Evolutionary conservation across 139 green algal genomes (phyloP).

Genomic region (Zygnema circumcarinatum): DNA sequence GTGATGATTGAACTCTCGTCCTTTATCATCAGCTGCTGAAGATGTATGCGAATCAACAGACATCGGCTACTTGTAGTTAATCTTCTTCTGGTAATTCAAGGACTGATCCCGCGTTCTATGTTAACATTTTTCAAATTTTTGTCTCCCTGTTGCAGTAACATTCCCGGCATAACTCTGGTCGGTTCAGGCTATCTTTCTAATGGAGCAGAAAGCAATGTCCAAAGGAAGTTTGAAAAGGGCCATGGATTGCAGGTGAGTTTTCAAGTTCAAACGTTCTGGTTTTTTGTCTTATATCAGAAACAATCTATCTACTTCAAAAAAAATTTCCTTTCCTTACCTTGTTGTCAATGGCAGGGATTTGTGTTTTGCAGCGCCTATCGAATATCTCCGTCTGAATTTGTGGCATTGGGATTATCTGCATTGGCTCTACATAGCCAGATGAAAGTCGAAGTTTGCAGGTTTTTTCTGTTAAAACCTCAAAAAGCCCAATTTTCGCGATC

Average conservation of each 20-base stretch:
- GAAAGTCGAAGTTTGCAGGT: constrained; percentile 31
- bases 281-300: constrained; percentile 7
- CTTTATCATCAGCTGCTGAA: no score
- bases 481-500: no score
- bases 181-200: not conserved
- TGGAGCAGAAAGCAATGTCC: not conserved
- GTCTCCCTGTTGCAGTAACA: not conserved
- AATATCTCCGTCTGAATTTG: constrained; percentile 5
- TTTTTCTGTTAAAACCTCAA: no score
- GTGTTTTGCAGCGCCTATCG: constrained; percentile 42
- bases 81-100: no score
- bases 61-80: no score
- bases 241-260: not conserved
- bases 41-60: no score
- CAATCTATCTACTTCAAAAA: no score
- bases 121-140: no score
- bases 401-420: constrained; percentile 20
- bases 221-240: not conserved
- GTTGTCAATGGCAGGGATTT: constrained; percentile 10
- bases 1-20: no score
- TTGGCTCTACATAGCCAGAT: constrained; percentile 22
- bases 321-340: not conserved
- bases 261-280: not conserved
- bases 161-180: no score
- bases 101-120: no score